Evolutionary conservation across 225 moss, liverwort and hornwort genomes (phyloP), one percentile per base, ranked within the genome.

Genomic region (Anthoceros angustus): DNA sequence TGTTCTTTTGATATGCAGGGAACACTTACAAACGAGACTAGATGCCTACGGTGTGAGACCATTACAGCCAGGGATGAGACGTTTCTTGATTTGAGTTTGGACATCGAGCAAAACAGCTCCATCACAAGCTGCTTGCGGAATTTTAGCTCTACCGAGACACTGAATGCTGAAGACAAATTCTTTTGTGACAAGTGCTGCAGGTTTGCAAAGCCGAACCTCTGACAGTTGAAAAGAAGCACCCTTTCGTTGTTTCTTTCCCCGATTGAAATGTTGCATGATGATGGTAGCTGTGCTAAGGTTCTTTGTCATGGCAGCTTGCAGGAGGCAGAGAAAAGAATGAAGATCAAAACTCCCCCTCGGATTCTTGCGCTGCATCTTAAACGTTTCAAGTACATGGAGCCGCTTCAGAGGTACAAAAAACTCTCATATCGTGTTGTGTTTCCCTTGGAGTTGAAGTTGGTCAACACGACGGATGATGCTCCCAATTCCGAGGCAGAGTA

Each of bases 181-280:
- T 95, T 95, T 64, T 95, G 94, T 74, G 94, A 95, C 69, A 91
- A 90, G 75, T 95, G 94, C 72, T 95, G 94, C 94, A 91, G 94
- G 93, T 90, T 72, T 41, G 70, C 23, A 23, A 11, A 68, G 20
- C 16, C 6, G 21, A 48, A 10, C 61, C 18, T 25, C 40, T 1
- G 21, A 55, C 16, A 24, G 48, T 42, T 38, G 0, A 64, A 39
- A 16, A 21, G 12, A 14, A 25, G 60, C 42, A n/a, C 43, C 42
- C 9, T 61, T 61, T 25, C 26, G 21, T 41, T 20, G 12, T 25
- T 23, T 66, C 25, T 8, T 66, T 41, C 40, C 8, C 43, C 3
- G 23, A 2, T 6, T 42, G 39, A 41, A 23, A 40, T 1, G 20
- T 42, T 24, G 25, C 40, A 5, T 3, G 18, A 42, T 43, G 16